phyloP scores from a whole-genome alignment of 768 basidiomycete genomes.

The Neoboletus subvelutipes region DNA sequence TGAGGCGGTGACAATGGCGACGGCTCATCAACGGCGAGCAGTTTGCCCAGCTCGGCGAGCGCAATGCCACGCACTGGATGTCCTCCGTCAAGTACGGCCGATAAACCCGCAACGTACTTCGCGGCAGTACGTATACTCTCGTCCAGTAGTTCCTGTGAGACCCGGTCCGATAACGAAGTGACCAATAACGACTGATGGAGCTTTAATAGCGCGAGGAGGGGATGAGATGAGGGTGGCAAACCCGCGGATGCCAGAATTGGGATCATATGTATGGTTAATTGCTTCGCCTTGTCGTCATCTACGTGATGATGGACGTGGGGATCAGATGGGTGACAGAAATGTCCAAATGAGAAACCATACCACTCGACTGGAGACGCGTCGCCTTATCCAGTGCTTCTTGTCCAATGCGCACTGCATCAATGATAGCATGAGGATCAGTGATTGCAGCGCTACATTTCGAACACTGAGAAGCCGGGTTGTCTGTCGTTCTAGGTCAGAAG shows the following conservation, averaged over 20 bases:
- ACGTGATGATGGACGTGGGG: background rate
- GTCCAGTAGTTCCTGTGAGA: conserved; percentile 56
- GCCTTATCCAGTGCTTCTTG: conserved; percentile 78
- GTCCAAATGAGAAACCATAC: conserved; percentile 35
- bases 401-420: conserved; percentile 66
- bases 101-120: conserved; percentile 53
- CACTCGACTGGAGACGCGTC: conserved; percentile 54
- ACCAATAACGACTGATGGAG: conserved; percentile 70
- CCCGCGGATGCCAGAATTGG: conserved; percentile 60
- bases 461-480: conserved; percentile 50
- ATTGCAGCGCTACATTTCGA: conserved; percentile 51
- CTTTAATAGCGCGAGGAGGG: conserved; percentile 72
- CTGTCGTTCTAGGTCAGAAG: conserved; percentile 33
- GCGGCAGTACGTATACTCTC: conserved; percentile 59
- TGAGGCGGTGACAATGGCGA: conserved; percentile 32
- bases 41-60: conserved; percentile 76
- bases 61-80: conserved; percentile 80
- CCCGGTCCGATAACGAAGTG: conserved; percentile 40
- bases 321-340: background rate
- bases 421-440: conserved; percentile 48
- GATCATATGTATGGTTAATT: conserved; percentile 63
- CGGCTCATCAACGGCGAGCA: conserved; percentile 77
- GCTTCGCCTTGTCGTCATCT: conserved; percentile 61
- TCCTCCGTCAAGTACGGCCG: conserved; percentile 51
- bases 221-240: conserved; percentile 68